phyloP scores from a whole-genome alignment of 352 stramenopile genomes.

The Pythium phragmiticola region DNA sequence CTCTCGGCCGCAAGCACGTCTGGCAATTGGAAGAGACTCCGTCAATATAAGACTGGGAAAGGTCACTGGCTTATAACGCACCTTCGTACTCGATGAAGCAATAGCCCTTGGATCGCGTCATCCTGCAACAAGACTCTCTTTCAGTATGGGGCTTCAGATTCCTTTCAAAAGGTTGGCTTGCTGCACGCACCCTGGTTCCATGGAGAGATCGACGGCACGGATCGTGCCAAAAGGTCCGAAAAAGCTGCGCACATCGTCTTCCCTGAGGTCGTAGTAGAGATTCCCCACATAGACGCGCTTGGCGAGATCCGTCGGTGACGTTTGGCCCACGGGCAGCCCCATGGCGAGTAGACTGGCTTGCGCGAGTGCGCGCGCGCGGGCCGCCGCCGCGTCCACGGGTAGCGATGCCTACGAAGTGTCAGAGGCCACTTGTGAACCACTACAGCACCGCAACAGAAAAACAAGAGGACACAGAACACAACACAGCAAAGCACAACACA shows the following conservation, averaged over 20 bases:
- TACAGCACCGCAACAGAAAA: constrained; percentile 23
- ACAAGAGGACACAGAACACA: constrained; percentile 21
- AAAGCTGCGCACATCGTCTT: constrained; percentile 65
- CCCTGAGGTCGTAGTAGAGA: constrained; percentile 81
- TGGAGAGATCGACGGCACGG: constrained; percentile 71
- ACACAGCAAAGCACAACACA: constrained; percentile 17
- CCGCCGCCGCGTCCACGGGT: constrained; percentile 48
- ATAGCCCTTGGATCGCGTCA: constrained; percentile 71
- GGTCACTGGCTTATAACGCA: constrained; percentile 6
- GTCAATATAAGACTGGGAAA: background rate
- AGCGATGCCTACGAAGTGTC: constrained; percentile 40
- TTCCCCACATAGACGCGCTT: constrained; percentile 78
- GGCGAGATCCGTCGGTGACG: constrained; percentile 62
- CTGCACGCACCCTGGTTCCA: constrained; percentile 59
- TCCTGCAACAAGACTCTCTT: constrained; percentile 26
- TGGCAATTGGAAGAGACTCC: constrained; percentile 1
- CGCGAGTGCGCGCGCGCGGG: constrained; percentile 55
- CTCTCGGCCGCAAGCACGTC: constrained; percentile 78
- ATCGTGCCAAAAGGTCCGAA: constrained; percentile 72
- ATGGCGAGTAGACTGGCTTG: constrained; percentile 72
- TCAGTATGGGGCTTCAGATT: background rate
- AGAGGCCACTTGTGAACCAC: constrained; percentile 37
- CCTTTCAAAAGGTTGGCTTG: no score
- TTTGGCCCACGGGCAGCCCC: constrained; percentile 42
- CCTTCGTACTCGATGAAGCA: constrained; percentile 82